Evolutionary conservation across 2,329 filamentous ascomycete genomes (phyloP), one percentile per base, ranked within the genome.

Genomic region (Paracoccidioides lutzii): DNA sequence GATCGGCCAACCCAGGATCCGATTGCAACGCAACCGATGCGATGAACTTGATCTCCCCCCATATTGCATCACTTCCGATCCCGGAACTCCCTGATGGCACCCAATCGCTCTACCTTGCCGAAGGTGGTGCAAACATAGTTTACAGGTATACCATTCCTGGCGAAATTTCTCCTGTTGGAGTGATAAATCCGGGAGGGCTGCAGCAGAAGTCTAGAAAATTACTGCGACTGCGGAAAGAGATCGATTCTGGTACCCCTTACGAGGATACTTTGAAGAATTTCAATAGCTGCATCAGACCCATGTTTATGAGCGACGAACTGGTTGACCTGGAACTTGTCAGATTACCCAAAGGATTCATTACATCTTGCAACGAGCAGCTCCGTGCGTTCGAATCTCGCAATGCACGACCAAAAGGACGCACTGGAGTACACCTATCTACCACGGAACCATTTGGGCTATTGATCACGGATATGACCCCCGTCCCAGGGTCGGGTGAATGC

Each of bases 41-140:
- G 32, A 15, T 35, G 28, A n/a, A 37, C 15, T 4, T 14, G n/a
- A n/a, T n/a, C n/a, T n/a, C n/a, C n/a, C n/a, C 35, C 7, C 12
- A 43, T 41, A 55, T 49, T 6, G 43, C 49, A 67, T 56, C 61
- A 61, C 52, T 63, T 56, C 15, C 45, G 56, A 57, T 66, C 7
- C 61, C 68, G 6, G 68, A 73, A 61, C 64, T 73, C 58, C 69
- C 69, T 2, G 44, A 56, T 48, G 66, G 66, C 57, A 63, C 66
- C 59, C 64, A 67, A 56, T 65, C 72, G 56, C 54, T 64, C 12
- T 81, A 80, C 59, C 68, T 82, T 8, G 77, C 76, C 30, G 87
- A 93, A 68, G 88, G 87, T 30, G 83, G 85, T 30, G 87, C 88
- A 54, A 91, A 93, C 67, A 78, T 85, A 53, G 84, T 90, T 59